A percentile compares a stretch with the other conserved stretches of the same genome.
phyloP scores from a whole-genome alignment of 176 grass and related monocot genomes.

The Bromus sterilis region DNA sequence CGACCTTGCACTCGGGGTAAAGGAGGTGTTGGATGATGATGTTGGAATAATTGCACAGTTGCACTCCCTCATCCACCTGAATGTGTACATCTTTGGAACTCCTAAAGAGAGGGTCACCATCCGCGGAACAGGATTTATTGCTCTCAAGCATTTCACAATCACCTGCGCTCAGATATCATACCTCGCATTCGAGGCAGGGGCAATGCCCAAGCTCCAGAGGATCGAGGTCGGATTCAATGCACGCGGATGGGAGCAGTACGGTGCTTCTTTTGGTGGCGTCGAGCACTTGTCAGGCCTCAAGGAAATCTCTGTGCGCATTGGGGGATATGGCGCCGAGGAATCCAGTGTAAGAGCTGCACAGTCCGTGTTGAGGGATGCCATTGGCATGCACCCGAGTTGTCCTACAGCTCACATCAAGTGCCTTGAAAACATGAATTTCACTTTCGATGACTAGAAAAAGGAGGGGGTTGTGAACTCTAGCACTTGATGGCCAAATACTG shows the following conservation, averaged over 20 bases:
- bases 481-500: background rate
- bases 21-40: background rate
- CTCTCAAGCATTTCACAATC: background rate
- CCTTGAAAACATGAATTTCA: fast-evolving
- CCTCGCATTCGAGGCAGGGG: background rate
- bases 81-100: background rate
- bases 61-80: background rate
- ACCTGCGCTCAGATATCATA: background rate
- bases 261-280: background rate
- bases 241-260: background rate
- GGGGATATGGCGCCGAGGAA: background rate
- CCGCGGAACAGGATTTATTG: background rate
- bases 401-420: background rate
- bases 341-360: background rate
- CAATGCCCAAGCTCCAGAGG: background rate
- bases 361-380: background rate
- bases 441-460: background rate
- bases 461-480: background rate
- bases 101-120: background rate
- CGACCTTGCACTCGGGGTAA: background rate
- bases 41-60: background rate
- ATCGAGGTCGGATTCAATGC: background rate
- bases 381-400: background rate
- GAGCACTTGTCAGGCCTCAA: background rate
- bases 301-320: background rate